Percentiles rank a stretch among this genome's conserved stretches.
Conservation (phyloP, 805 yeast genomes). For the Wickerhamomyces xylosicus region DNA sequence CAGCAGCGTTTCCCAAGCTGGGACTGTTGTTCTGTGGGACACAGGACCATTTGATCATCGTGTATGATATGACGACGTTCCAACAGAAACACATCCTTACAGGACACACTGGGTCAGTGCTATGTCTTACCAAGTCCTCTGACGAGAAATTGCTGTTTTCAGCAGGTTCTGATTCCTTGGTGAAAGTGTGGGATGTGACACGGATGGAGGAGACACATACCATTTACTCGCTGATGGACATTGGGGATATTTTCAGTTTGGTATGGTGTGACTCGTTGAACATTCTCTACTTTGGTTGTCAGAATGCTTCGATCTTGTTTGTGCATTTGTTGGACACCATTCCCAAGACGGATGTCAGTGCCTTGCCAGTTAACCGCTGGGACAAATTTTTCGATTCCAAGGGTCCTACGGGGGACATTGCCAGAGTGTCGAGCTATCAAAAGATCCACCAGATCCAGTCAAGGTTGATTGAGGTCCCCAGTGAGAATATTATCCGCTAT, state of each 20-base stretch:
- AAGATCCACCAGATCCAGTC: slow-evolving; percentile 5
- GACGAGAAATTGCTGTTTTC: slow-evolving; percentile 57
- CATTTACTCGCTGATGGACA: slow-evolving; percentile 74
- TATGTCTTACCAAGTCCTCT: slow-evolving; percentile 49
- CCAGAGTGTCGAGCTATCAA: slow-evolving; percentile 2
- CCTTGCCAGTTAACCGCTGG: slow-evolving; percentile 56
- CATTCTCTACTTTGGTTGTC: slow-evolving; percentile 78
- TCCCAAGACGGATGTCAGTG: slow-evolving; percentile 22
- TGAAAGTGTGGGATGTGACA: slow-evolving; percentile 72
- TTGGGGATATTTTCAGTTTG: slow-evolving; percentile 87
- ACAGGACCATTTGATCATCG: slow-evolving; percentile 70
- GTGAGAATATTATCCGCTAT: slow-evolving; percentile 55
- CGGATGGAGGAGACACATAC: slow-evolving; percentile 46
- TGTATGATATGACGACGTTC: slow-evolving; percentile 58
- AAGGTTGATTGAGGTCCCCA: slow-evolving; percentile 55
- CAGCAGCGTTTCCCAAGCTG: slow-evolving; percentile 47
- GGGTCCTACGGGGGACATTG: slow-evolving; percentile 64
- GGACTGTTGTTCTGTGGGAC: slow-evolving; percentile 78
- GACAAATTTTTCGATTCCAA: slow-evolving; percentile 84
- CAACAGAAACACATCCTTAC: slow-evolving; percentile 39
- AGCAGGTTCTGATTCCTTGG: slow-evolving; percentile 85
- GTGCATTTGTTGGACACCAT: slow-evolving; percentile 29
- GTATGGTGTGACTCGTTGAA: slow-evolving; percentile 52
- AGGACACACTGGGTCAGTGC: slow-evolving; percentile 68
- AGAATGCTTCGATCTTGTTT: slow-evolving; percentile 82